Percentiles rank a stretch among this genome's conserved stretches.
Evolutionary conservation across 805 yeast species (phyloP).

Genomic region (Torulaspora indica): DNA sequence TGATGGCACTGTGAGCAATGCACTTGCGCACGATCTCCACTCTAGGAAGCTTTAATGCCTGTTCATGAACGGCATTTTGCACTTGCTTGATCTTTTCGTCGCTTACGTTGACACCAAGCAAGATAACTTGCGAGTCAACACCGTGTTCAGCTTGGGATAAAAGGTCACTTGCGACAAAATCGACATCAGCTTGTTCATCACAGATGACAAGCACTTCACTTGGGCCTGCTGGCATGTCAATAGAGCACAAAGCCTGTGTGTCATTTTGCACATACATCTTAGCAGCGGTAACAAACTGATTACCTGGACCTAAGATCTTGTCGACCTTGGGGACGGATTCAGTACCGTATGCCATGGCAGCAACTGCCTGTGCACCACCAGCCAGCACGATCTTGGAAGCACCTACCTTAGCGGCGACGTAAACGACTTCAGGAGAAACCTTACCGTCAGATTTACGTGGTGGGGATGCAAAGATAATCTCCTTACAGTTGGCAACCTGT

Average conservation of each 20-base stretch:
- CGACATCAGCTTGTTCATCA: conserved; percentile 82
- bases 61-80: conserved; percentile 78
- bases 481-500: conserved; percentile 92
- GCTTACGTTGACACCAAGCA: conserved; percentile 73
- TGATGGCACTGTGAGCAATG: conserved; percentile 83
- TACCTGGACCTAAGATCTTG: conserved; percentile 97
- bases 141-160: conserved; percentile 99
- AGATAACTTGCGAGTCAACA: conserved; percentile 92
- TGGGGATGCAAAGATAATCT: conserved; percentile 90
- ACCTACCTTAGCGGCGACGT: conserved; percentile 94
- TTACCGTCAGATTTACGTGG: conserved; percentile 84
- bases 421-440: conserved; percentile 93
- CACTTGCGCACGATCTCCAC: conserved; percentile 89
- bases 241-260: conserved; percentile 88
- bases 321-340: conserved; percentile 88
- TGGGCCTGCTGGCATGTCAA: conserved; percentile 99
- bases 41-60: conserved; percentile 82
- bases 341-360: conserved; percentile 98
- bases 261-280: conserved; percentile 97
- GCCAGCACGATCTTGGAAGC: conserved; percentile 88
- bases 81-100: conserved; percentile 57
- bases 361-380: conserved; percentile 99
- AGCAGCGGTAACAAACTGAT: conserved; percentile 98
- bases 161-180: conserved; percentile 94
- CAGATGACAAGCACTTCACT: conserved; percentile 96